Base-by-base conservation (phyloP, 495 filamentous ascomycete genomes). In the Penicillium longicatenatum region DNA sequence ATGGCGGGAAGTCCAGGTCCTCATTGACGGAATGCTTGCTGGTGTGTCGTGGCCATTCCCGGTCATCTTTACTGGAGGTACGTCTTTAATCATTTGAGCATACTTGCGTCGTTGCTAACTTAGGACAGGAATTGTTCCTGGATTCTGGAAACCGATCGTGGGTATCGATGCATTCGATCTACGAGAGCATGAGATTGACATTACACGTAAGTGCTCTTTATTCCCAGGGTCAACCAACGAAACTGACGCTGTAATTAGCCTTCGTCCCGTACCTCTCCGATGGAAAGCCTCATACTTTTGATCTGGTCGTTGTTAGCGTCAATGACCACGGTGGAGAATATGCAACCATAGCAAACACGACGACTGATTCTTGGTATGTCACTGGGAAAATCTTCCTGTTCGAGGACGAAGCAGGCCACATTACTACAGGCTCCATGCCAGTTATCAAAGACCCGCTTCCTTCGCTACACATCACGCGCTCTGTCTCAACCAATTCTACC, bases 181-280 rank as follows among this genome's bases (percentile, higher is more conserved):
- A 24, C 43, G 43, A 24, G 43, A 46, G 21, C 43, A 46, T 46
- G 43, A 46, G 21, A 46, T 46, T 22, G 43, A 46, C 19, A 46
- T 46, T 46, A 46, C 43, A 8, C 43, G 43, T 46, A 46, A 46
- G 43, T 24, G 12, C 4, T 16, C 37, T 17, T 6, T 2, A 39
- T n/a, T 17, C 16, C 17, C 37, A 17, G 6, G 6, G 16, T 7
- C 6, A n/a, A 39, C n/a, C 37, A 6, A 39, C 4, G 16, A 17
- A n/a, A 39, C 16, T 12, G n/a, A n/a, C 12, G 5, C 5, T 17
- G 17, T 2, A 22, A 6, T 26, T 26, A 46, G 43, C 43, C 14
- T 46, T 46, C 9, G 26, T 46, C 16, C 43, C 43, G 12, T 46
- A 46, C 10, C 43, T 46, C 43, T 46, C 43, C 19, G 43, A 46